These are phyloP conservation scores for Lasiodiplodia theobromae DNA, from an alignment of 2,329 filamentous ascomycete species.

Conservation along the genomic window DNA sequence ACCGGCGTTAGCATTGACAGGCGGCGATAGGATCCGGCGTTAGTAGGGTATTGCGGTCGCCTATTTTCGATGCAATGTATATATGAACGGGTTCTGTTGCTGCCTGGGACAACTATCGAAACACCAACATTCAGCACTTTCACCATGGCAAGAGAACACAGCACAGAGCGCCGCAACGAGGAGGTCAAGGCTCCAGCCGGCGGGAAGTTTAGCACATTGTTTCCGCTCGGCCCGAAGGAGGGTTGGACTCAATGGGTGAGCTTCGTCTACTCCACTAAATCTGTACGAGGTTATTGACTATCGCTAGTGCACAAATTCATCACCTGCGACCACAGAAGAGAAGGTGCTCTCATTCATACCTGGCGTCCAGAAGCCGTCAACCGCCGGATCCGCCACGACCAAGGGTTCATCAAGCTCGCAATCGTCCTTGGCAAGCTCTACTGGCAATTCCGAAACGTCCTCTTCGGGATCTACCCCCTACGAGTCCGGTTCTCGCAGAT, in stretches of 20 bases:
- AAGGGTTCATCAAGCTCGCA: constrained; percentile 53
- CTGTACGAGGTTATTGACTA: neutral
- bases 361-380: constrained; percentile 75
- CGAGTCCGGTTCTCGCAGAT: constrained; percentile 82
- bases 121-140: neutral
- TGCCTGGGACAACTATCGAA: neutral
- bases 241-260: constrained; percentile 87
- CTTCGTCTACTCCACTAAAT: neutral
- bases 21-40: constrained; percentile 2
- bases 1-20: constrained; percentile 12
- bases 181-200: constrained; percentile 45
- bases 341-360: constrained; percentile 87
- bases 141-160: neutral
- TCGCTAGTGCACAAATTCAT: constrained; percentile 81
- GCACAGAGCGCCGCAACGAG: constrained; percentile 46
- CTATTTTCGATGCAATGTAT: neutral
- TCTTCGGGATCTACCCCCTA: constrained; percentile 62
- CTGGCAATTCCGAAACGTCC: constrained; percentile 49
- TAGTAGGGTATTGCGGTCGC: neutral
- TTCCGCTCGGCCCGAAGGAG: constrained; percentile 90
- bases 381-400: constrained; percentile 68
- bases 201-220: constrained; percentile 59
- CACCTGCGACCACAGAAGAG: constrained; percentile 85
- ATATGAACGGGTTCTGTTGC: neutral
- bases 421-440: constrained; percentile 48